Evolutionary conservation across 345 rosid genomes (phyloP), one percentile per base, ranked within the genome.

Genomic region (Gossypium turneri): DNA sequence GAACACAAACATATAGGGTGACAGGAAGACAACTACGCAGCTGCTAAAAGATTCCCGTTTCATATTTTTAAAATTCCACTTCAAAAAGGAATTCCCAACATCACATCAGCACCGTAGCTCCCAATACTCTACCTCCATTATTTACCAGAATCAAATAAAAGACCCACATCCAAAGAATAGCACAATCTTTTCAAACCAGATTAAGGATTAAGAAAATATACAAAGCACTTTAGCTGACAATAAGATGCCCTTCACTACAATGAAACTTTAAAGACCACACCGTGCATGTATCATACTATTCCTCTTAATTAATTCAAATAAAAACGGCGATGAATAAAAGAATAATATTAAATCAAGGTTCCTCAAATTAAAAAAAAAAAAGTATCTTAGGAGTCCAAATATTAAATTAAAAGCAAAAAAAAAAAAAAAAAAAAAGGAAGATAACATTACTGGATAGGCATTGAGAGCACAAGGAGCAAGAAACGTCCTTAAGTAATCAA

Each of bases 391-490:
- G 57, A 13, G 43, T 68, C 22, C 19, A 68, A 48, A 24, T 34
- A 22, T 17, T 45, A 45, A 68, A 68, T 15, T 25, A 27, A 50
- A 13, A 51, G n/a, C 7, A 68, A 50, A 68, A 1, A n/a, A 10
- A 3, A 38, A 11, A 34, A 12, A 67, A 2, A 6, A 60, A 70
- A 27, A 19, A 22, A 72, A 29, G 19, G 58, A 34, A 71, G 57
- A 63, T 43, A 48, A 15, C 57, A 63, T 20, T 82, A 94, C 98
- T 83, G 98, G 98, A 84, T 94, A 94, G 25, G 98, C 98, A 82
- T 92, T 90, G 71, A 94, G 97, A 74, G 98, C 98, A 86, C 90
- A 94, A 4, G 98, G 98, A 70, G 98, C 98, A 76, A 94, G 92
- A 77, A 77, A 84, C 19, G 85, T 92, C 85, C 98, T 89, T 77